Percentiles rank a stretch among this genome's conserved stretches.
Evolutionary conservation across 805 yeast genomes (phyloP).

Genomic region (Ogataea henricii): DNA sequence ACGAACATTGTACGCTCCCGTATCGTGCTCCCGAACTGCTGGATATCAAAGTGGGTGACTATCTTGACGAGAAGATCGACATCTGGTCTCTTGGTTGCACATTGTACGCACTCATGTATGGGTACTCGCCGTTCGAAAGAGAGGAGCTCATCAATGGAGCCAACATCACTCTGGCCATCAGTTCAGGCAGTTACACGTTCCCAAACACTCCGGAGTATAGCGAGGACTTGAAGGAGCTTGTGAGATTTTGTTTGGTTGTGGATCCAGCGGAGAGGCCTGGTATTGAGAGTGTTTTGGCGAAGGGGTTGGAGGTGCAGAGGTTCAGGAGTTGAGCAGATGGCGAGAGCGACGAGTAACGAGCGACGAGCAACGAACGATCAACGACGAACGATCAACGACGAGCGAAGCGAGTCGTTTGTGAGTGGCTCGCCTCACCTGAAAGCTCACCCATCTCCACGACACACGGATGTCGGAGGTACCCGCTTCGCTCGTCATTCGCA

Average conservation of each 20-base stretch:
- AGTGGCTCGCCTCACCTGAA: too few species aligned
- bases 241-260: constrained; percentile 60
- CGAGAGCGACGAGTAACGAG: too few species aligned
- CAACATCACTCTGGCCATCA: constrained; percentile 72
- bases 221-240: constrained; percentile 54
- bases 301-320: constrained; percentile 45
- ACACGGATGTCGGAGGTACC: too few species aligned
- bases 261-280: constrained; percentile 65
- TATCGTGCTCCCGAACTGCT: constrained; percentile 90
- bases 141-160: constrained; percentile 83
- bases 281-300: constrained; percentile 57
- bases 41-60: constrained; percentile 68
- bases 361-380: too few species aligned
- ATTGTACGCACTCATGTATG: constrained; percentile 74
- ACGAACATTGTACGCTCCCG: constrained; percentile 82
- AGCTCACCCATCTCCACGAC: too few species aligned
- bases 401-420: too few species aligned
- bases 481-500: too few species aligned
- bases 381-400: too few species aligned
- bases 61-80: constrained; percentile 73
- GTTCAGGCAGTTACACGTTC: constrained; percentile 61
- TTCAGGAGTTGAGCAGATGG: not conserved
- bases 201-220: constrained; percentile 59
- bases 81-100: constrained; percentile 93
- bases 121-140: constrained; percentile 83